Evolutionary conservation across 352 stramenopile genomes (phyloP).

Genomic region (Globisporangium takayamanum): DNA sequence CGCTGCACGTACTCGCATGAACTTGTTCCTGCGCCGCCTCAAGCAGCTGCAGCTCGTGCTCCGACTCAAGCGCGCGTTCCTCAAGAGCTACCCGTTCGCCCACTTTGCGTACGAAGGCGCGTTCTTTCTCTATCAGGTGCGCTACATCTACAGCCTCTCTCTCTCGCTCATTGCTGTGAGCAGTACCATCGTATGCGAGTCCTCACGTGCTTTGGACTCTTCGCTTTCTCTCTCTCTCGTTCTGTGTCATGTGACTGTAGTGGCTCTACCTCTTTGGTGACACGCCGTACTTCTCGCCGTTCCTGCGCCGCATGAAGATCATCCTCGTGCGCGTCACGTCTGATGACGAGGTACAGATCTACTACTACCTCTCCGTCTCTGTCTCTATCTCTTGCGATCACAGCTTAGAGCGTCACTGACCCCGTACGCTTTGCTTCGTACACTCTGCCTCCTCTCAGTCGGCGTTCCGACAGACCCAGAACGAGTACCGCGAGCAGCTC

Average conservation of each 20-base stretch:
- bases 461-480: conserved; percentile 47
- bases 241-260: conserved; percentile 14
- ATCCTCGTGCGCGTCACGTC: conserved; percentile 65
- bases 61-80: conserved; percentile 50
- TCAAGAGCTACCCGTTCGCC: conserved; percentile 61
- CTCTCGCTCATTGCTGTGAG: neutral
- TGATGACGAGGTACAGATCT: conserved; percentile 50
- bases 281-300: conserved; percentile 77
- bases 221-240: neutral
- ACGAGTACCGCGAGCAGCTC: conserved; percentile 39
- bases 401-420: neutral
- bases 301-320: conserved; percentile 65
- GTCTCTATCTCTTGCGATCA: neutral
- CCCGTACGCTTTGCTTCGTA: neutral
- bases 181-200: no score
- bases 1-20: conserved; percentile 11
- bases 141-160: neutral
- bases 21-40: conserved; percentile 39
- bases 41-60: conserved; percentile 39
- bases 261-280: conserved; percentile 85
- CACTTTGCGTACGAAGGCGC: conserved; percentile 77
- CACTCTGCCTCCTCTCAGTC: conserved; percentile 18
- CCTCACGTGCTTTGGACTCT: neutral
- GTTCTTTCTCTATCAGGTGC: conserved; percentile 78
- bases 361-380: neutral